Conservation (phyloP, 352 stramenopile species). For the Pythium sp. region DNA sequence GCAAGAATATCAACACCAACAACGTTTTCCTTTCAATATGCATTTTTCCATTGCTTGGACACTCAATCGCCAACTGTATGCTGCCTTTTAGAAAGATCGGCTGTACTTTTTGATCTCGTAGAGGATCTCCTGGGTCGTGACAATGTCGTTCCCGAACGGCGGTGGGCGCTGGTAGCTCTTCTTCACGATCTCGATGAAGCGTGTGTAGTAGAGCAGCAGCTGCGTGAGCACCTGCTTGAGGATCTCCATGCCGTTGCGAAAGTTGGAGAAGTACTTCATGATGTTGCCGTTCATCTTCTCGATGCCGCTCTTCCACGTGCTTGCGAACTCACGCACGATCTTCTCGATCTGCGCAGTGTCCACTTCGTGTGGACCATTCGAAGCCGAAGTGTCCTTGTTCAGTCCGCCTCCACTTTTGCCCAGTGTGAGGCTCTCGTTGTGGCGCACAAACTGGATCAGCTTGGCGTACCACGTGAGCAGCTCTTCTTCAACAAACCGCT, state of each 20-base stretch:
- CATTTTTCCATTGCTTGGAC: not conserved
- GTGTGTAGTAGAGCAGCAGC: conserved; percentile 97
- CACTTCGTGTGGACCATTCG: conserved; percentile 39
- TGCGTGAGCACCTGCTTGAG: conserved; percentile 98
- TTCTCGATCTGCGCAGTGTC: conserved; percentile 90
- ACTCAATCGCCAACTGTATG: too few relatives aligned
- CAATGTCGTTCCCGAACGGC: conserved; percentile 92
- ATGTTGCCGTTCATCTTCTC: conserved; percentile 98
- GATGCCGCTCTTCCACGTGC: conserved; percentile 94
- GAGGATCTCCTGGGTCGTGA: conserved; percentile 95
- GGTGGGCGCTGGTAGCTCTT: conserved; percentile 82
- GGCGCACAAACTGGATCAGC: conserved; percentile 97
- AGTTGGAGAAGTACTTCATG: conserved; percentile 98
- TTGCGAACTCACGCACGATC: conserved; percentile 95
- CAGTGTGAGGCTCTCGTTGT: conserved; percentile 88
- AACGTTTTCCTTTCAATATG: not conserved
- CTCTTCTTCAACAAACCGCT: conserved; percentile 98
- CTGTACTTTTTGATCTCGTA: conserved; percentile 98
- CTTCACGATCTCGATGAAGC: conserved; percentile 97
- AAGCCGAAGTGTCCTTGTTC: not conserved
- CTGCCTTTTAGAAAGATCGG: conserved; percentile 78
- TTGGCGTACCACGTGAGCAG: conserved; percentile 91
- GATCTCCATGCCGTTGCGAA: conserved; percentile 99
- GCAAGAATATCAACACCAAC: not conserved
- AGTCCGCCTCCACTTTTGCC: conserved; percentile 17